phyloP scores from a whole-genome alignment of 495 filamentous ascomycete species.

The Chaetomium tenue region DNA sequence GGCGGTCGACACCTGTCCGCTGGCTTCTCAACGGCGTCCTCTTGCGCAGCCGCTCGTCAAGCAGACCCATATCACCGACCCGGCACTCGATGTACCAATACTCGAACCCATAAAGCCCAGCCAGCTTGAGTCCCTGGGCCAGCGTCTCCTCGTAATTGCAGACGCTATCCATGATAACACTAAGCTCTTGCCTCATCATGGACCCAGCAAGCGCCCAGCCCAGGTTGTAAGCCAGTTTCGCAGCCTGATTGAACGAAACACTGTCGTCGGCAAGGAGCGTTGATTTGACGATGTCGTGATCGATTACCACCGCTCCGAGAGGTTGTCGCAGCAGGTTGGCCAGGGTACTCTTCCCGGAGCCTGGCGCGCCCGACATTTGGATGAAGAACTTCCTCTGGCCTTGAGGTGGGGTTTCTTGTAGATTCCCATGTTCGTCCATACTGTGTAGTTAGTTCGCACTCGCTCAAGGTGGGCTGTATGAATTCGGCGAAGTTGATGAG shows the following conservation, averaged over 20 bases:
- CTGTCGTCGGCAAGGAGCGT: not conserved
- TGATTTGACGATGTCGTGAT: conserved; percentile 2
- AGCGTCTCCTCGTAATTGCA: not conserved
- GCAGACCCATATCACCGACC: not conserved
- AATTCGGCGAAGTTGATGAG: not conserved
- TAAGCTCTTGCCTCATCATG: not conserved
- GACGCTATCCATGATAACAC: not conserved
- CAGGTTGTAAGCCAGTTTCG: not conserved
- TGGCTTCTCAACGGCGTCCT: not conserved
- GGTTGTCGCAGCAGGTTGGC: not conserved
- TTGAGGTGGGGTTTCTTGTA: not conserved
- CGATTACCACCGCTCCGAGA: not conserved
- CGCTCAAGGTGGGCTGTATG: not conserved
- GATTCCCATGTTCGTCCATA: not conserved
- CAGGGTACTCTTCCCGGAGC: not conserved
- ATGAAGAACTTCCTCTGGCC: not conserved
- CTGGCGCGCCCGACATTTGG: not conserved
- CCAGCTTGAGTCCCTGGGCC: not conserved
- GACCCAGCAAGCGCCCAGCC: not conserved
- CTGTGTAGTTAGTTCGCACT: no score
- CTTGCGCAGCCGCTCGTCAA: not conserved
- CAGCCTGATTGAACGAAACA: not conserved
- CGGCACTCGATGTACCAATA: not conserved
- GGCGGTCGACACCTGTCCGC: not conserved
- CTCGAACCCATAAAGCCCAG: not conserved